phyloP scores from a whole-genome alignment of 257 asterid species.

The Fraxinus quadrangulata region DNA sequence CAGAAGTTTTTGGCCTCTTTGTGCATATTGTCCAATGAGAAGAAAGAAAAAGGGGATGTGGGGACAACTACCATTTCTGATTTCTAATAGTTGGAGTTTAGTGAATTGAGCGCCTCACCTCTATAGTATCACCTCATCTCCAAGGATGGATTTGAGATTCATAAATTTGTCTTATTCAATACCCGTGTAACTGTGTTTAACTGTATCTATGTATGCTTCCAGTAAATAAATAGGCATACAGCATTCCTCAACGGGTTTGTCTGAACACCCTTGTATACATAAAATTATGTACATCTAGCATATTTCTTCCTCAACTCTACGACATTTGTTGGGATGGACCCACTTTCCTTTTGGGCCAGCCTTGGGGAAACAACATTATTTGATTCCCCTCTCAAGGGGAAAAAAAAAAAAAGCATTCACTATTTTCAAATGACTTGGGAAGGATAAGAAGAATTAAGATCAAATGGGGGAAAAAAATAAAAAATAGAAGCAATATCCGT shows the following conservation, averaged over 20 bases:
- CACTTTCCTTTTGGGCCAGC: background rate
- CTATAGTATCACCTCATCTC: background rate
- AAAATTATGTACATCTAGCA: too few species aligned
- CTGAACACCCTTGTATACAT: too few species aligned
- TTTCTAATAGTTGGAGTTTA: background rate
- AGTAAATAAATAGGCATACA: background rate
- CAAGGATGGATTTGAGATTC: constrained; percentile 1
- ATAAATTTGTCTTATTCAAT: background rate
- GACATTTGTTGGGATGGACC: background rate
- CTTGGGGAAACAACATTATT: background rate
- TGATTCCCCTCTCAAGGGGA: too few species aligned
- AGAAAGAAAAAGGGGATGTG: background rate
- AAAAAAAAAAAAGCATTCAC: too few species aligned
- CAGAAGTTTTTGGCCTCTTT: background rate
- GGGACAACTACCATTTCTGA: background rate
- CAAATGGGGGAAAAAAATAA: too few species aligned
- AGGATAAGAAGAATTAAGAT: too few species aligned
- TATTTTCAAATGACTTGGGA: too few species aligned
- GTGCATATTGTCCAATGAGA: background rate
- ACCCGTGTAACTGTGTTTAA: background rate
- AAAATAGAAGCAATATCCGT: too few species aligned
- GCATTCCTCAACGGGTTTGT: background rate
- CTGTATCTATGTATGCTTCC: background rate
- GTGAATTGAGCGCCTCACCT: background rate
- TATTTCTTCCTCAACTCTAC: background rate